Evolutionary conservation across 768 basidiomycete genomes (phyloP), one percentile per base, ranked within the genome.

Genomic region (Tubosaeta sp.): DNA sequence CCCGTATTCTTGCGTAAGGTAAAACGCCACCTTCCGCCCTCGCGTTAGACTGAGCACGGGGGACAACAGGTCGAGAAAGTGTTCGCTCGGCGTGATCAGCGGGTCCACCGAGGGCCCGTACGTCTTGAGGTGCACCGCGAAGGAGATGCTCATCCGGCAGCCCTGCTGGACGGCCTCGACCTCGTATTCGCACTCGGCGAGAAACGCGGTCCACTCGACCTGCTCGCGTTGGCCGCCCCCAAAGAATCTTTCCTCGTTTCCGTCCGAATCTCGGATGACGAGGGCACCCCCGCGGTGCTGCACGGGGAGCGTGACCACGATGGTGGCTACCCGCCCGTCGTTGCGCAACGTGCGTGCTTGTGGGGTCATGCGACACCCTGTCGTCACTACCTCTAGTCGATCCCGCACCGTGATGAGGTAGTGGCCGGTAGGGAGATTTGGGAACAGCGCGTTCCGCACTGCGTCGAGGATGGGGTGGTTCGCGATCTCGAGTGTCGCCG

Each of bases 391-490:
- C 63, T 92, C 87, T 17, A 91, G 73, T 55, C 78, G 80, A 63
- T 91, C 88, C 43, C 83, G 77, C 12, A 81, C 67, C 0, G 81
- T 81, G 17, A 81, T 82, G 58, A 92, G 79, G 65, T 85, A 83
- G 60, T 88, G 81, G 3, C 88, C 88, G 0, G 71, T 62, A 4
- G 86, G 82, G 5, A 90, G 73, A 26, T 76, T 74, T 0, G 88
- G 87, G 68, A 91, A 90, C n/a, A 92, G 73, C 0, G 83, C 74
- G 51, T 73, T 82, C 43, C 83, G 82, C 19, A 91, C 74, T 0
- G 88, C 83, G 57, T 89, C 88, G 54, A 92, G 79, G 63, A 92
- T 84, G 4, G 89, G 89, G 62, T 88, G 86, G 65, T 85, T 89
- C 17, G 88, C 78, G 55, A 92, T 77, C 59, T 92, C 89, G 58